Evolutionary conservation across 73 alveolate genomes (phyloP), one percentile per base, ranked within the genome.

Genomic region (Halteria grandinella): DNA sequence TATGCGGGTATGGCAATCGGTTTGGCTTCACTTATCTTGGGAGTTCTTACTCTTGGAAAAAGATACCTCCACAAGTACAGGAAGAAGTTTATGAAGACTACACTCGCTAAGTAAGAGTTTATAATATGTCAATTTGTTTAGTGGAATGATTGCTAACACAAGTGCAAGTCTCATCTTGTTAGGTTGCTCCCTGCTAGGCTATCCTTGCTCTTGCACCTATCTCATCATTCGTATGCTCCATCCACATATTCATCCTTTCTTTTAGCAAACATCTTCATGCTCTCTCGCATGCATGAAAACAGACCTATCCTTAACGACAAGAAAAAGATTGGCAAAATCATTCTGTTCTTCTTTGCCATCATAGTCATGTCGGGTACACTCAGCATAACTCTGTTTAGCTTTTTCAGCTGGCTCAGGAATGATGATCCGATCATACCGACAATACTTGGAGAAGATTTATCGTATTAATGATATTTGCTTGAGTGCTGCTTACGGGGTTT

Each of bases 131-230:
- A 66, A n/a, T 66, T 0, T 4, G 43, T 14, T 15, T 66, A 66
- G 80, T 66, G 80, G 80, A 66, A 45, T 44, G 32, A 66, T 66
- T 10, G 80, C 80, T 25, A 66, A 31, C 21, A 66, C 80, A 10
- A 44, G 80, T 28, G 66, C 80, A 18, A 66, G 80, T 25, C 25
- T 66, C 20, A n/a, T n/a, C 23, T 21, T 66, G 2, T 27, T 66
- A 12, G 5, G 43, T 1, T 66, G 63, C 66, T 66, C 80, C 23
- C 47, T 66, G 11, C 47, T 47, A 10, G 80, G 80, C 29, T 66
- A 25, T 27, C 80, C 80, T 8, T 63, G 55, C 7, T 66, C 80
- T 21, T 66, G 39, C 12, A 66, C 80, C 32, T 47, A 66, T n/a
- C 49, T 66, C 23, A 66, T 66, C 36, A 66, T 66, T 44, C 69